Base-by-base conservation (phyloP, 768 basidiomycete species). In the Boletus edulis region DNA sequence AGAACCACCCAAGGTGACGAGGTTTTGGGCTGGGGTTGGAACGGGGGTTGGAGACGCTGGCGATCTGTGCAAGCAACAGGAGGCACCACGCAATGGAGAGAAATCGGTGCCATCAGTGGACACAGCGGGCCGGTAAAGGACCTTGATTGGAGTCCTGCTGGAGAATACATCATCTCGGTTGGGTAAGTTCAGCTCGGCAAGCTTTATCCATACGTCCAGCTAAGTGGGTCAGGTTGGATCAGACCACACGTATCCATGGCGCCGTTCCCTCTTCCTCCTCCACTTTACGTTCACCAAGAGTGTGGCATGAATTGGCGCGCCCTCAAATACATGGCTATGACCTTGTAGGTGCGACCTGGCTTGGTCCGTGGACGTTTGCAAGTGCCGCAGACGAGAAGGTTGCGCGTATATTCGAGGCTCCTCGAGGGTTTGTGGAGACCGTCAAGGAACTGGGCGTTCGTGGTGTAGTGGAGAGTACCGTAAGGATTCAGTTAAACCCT, bases 251-350 rank as follows among this genome's bases (percentile, higher is more conserved):
- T 15, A 82, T 98, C 56, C 94, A 98, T 65, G 93, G 84, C 0
- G 78, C 83, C 24, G 67, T 76, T 63, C 74, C 55, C 11, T 52
- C 51, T n/a, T 42, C 56, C 31, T 31, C 53, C 8, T 44, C 58
- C n/a, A 22, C 51, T 20, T 55, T 57, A 1, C 31, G 51, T 11
- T 44, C 57, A 34, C 55, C 59, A 3, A 60, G 59, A 15, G 71
- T 74, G 10, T 96, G 94, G 94, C 88, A 89, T 62, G 97, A 99
- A 67, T 76, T 98, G 27, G 83, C 82, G 27, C 85, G 97, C 4
- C 97, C 97, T 18, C 97, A 99, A 71, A 86, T 98, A 17, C 97
- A 99, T 72, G 97, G 97, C 8, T 98, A 98, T 69, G 94, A 98
- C 65, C 75, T 98, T 37, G 76, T 95, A 17, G 87, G 86, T 51